phyloP scores from a whole-genome alignment of 345 rosid species.

The Hibiscus mutabilis region DNA sequence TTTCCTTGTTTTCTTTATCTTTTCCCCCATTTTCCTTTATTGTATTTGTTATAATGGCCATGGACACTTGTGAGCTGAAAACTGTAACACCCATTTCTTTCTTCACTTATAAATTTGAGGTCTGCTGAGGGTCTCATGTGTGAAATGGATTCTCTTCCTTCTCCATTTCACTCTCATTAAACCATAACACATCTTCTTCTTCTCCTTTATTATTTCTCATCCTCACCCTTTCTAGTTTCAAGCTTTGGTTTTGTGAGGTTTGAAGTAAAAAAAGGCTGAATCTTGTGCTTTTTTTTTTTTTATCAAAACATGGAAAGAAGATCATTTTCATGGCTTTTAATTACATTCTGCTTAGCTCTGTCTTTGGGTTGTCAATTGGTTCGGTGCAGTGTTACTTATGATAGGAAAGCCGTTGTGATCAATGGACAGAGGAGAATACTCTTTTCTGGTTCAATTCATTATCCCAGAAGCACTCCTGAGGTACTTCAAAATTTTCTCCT shows the following conservation, averaged over 20 bases:
- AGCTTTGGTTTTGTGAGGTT: background rate
- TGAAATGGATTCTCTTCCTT: slow-evolving; percentile 7
- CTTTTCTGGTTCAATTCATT: slow-evolving; percentile 48
- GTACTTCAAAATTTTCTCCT: slow-evolving; percentile 30
- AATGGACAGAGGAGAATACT: slow-evolving; percentile 37
- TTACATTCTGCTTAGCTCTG: slow-evolving; percentile 35
- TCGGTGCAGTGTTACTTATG: slow-evolving; percentile 36
- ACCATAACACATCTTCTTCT: background rate
- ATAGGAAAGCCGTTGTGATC: slow-evolving; percentile 31
- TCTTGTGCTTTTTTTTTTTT: background rate
- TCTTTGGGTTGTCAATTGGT: slow-evolving; percentile 40
- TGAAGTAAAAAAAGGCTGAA: background rate
- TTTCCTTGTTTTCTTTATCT: background rate
- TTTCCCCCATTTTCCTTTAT: background rate
- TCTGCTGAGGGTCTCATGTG: slow-evolving; percentile 1
- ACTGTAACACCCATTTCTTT: slow-evolving; percentile 3
- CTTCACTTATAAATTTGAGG: slow-evolving; percentile 9
- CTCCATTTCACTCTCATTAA: slow-evolving; percentile 7
- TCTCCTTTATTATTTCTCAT: background rate
- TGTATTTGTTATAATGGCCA: background rate
- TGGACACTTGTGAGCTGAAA: slow-evolving; percentile 17
- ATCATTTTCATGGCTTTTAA: slow-evolving; percentile 30
- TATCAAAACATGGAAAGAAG: slow-evolving; percentile 36
- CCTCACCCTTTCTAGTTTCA: background rate
- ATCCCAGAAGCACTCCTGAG: slow-evolving; percentile 58